phyloP scores from a whole-genome alignment of 176 grass and related monocot genomes.

The Cenchrus americanus region DNA sequence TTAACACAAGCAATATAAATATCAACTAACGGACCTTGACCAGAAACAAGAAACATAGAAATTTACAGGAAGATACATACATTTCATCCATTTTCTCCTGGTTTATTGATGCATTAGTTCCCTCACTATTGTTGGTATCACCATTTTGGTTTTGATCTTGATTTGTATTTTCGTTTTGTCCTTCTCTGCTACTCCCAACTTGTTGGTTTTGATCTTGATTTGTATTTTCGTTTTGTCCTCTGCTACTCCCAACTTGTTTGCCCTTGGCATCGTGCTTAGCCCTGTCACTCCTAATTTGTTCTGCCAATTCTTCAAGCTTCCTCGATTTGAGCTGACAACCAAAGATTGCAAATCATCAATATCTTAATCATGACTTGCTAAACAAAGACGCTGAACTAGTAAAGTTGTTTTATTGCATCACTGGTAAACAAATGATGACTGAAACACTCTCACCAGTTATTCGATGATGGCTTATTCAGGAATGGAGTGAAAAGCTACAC shows the following conservation, averaged over 20 bases:
- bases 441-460: not conserved
- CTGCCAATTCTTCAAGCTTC: slow-evolving; percentile 92
- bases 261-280: slow-evolving; percentile 62
- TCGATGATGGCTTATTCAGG: not conserved
- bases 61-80: slow-evolving; percentile 51
- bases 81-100: slow-evolving; percentile 90
- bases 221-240: slow-evolving; percentile 31
- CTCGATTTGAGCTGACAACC: slow-evolving; percentile 79
- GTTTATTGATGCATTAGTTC: slow-evolving; percentile 26
- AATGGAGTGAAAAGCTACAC: not conserved
- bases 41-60: slow-evolving; percentile 30
- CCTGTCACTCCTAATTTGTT: slow-evolving; percentile 67
- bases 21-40: slow-evolving; percentile 37
- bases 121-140: not conserved
- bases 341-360: slow-evolving; percentile 26
- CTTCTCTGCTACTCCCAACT: slow-evolving; percentile 34
- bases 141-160: slow-evolving; percentile 37
- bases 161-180: slow-evolving; percentile 28
- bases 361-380: not conserved
- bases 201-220: slow-evolving; percentile 41
- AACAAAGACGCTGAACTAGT: not conserved
- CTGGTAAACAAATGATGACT: not conserved
- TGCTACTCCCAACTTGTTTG: slow-evolving; percentile 48
- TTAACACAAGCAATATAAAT: slow-evolving; percentile 50
- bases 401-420: not conserved